A percentile compares a stretch with the other conserved stretches of the same genome.
Conservation (phyloP, 345 rosid species). For the Clausena lansium region DNA sequence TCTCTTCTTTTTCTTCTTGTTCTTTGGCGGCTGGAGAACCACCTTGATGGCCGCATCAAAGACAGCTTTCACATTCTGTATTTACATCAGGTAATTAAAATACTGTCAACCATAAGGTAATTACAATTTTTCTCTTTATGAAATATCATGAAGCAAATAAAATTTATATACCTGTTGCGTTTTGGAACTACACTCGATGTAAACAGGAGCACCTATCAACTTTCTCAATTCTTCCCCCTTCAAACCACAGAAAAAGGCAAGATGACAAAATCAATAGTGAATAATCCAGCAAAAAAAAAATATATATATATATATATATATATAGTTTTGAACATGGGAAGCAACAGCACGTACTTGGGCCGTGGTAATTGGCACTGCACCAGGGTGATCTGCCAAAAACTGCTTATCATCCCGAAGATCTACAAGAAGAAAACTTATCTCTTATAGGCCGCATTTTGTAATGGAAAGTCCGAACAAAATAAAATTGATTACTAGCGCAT, state of each 20-base stretch:
- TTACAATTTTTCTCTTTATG: background rate
- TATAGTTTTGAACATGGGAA: background rate
- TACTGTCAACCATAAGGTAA: background rate
- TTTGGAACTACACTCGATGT: constrained; percentile 83
- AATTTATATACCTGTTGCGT: constrained; percentile 65
- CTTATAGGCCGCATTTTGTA: background rate
- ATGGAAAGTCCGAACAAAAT: background rate
- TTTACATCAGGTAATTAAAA: constrained; percentile 12
- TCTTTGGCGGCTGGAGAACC: constrained; percentile 88
- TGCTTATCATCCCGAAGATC: constrained; percentile 85
- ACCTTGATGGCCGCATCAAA: constrained; percentile 87
- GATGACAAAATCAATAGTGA: background rate
- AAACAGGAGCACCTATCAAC: constrained; percentile 69
- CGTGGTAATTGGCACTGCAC: constrained; percentile 68
- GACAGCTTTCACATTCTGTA: constrained; percentile 83
- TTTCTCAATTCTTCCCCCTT: constrained; percentile 87
- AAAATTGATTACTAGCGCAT: background rate
- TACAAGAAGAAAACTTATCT: constrained; percentile 29
- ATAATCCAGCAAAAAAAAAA: background rate
- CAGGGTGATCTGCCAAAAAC: constrained; percentile 67
- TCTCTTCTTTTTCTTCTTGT: constrained; percentile 71
- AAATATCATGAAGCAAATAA: background rate
- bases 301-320: no score
- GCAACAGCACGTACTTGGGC: constrained; percentile 51
- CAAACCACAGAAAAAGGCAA: background rate